Conservation (phyloP, 768 basidiomycete species). For the Crucibulum laeve region DNA sequence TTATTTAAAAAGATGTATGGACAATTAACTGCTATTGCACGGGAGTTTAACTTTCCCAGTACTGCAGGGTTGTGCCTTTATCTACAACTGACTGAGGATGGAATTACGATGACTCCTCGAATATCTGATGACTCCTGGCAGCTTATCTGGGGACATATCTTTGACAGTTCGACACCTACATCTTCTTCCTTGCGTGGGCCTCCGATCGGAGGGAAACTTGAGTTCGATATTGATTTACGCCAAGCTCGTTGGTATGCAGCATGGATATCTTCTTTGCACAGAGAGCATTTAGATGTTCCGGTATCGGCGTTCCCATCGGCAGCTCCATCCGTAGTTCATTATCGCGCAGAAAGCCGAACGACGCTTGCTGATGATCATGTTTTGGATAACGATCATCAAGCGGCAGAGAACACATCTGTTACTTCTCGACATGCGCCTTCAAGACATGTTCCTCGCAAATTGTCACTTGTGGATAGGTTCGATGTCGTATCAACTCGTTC, state of each 20-base stretch:
- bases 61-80: conserved; percentile 77
- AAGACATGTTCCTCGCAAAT: conserved; percentile 59
- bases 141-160: conserved; percentile 61
- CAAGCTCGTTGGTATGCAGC: conserved; percentile 76
- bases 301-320: conserved; percentile 31
- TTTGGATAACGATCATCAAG: conserved; percentile 31
- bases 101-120: conserved; percentile 56
- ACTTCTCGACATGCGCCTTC: conserved; percentile 10
- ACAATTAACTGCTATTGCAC: conserved; percentile 74
- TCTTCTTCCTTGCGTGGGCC: conserved; percentile 28
- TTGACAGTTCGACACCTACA: conserved; percentile 34
- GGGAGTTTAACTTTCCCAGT: conserved; percentile 80
- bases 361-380: conserved; percentile 37
- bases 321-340: conserved; percentile 45
- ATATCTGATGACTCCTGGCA: conserved; percentile 80
- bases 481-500: conserved; percentile 38
- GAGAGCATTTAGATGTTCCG: conserved; percentile 37
- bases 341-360: conserved; percentile 50
- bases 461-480: conserved; percentile 66
- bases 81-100: conserved; percentile 56
- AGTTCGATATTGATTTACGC: conserved; percentile 80
- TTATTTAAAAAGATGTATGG: conserved; percentile 53
- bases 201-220: conserved; percentile 74
- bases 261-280: conserved; percentile 55
- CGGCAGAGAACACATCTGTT: conserved; percentile 13